Evolutionary conservation across 2,329 filamentous ascomycete genomes (phyloP), one percentile per base, ranked within the genome.

Genomic region (Aspergillus novoparasiticus): DNA sequence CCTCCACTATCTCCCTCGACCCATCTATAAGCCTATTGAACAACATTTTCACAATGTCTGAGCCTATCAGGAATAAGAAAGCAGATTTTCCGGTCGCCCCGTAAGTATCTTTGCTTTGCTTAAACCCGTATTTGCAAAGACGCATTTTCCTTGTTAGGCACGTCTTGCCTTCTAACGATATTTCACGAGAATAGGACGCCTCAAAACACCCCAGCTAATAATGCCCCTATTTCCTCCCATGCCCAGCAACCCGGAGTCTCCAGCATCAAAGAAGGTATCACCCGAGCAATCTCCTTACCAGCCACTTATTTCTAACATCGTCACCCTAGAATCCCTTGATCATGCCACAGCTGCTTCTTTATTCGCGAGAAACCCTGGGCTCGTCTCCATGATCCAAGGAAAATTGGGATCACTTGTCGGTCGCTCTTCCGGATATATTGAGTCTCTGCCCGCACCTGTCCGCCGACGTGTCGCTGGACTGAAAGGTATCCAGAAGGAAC

Each of bases 401-500:
- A 95, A 95, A 80, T 91, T 99, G 72, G 92, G 93, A 69, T 90
- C 90, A 69, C 91, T 99, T 64, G 92, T 99, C 74, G 95, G 95
- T 75, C 90, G 91, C 71, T 97, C 96, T 58, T 99, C 95, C 61
- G 95, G 95, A 74, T 99, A 99, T 82, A 93, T 99, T 79, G 95
- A 99, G 86, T 96, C 92, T 28, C 90, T 99, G 21, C 95, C 95
- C 64, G 85, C 89, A 62, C 88, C 90, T 64, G 94, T 99, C 73
- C 93, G 94, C 80, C 92, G 92, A 78, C 94, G 95, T 76, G 94
- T 99, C 69, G 90, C 94, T 66, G 96, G 95, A 71, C 86, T 99
- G 67, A 97, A 98, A 85, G 96, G 94, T 71, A 93, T 99, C 72
- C 95, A 99, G 83, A 97, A 97, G 83, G 94, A 98, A 75, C 95